These are phyloP conservation scores for Heterococcus sp. DNA, from an alignment of 108 stramenopile species.

Conservation along the genomic window DNA sequence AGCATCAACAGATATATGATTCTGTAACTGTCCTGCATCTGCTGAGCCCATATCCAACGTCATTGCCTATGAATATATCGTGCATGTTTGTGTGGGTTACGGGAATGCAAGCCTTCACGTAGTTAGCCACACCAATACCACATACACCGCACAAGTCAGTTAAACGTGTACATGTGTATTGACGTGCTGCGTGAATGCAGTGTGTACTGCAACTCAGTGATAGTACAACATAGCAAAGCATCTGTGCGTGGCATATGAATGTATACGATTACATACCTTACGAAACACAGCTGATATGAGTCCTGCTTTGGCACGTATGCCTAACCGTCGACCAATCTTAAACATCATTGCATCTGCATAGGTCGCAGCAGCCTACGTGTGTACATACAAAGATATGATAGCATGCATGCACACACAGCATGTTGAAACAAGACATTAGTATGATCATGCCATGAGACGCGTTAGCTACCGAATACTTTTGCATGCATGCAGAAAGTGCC, in stretches of 20 bases:
- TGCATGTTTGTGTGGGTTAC: no score
- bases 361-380: conserved; percentile 3
- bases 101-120: no score
- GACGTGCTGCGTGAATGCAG: no score
- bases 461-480: neutral
- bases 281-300: conserved; percentile 37
- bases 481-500: no score
- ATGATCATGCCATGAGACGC: neutral
- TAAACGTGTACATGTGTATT: no score
- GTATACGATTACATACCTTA: no score
- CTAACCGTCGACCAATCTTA: conserved; percentile 41
- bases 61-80: no score
- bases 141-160: no score
- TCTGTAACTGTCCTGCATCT: conserved; percentile 37
- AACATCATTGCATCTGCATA: conserved; percentile 36
- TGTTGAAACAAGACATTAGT: neutral
- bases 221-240: no score
- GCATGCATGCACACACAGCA: neutral
- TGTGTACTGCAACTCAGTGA: no score
- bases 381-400: neutral
- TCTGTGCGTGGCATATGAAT: no score
- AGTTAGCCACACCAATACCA: no score
- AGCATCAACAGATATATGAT: conserved; percentile 41
- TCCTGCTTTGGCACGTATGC: conserved; percentile 26
- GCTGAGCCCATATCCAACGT: conserved; percentile 35